phyloP scores from a whole-genome alignment of 2,329 filamentous ascomycete genomes.

The Colletotrichum tamarilloi region DNA sequence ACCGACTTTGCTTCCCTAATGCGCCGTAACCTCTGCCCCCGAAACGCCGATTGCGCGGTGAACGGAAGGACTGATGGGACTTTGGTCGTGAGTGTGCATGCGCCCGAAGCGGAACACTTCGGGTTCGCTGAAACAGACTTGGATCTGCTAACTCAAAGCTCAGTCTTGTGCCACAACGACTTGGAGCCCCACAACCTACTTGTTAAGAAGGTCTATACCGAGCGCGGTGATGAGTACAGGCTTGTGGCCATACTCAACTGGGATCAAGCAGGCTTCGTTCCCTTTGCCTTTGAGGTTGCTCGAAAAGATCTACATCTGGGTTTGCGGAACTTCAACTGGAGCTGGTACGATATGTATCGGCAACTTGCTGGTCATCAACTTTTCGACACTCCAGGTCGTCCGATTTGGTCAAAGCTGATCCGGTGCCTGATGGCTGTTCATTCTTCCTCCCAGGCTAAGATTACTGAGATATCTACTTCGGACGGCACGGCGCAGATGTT shows the following conservation, averaged over 20 bases:
- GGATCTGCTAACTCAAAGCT: neutral
- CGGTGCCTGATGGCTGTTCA: neutral
- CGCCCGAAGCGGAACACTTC: neutral
- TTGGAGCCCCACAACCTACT: conserved; percentile 22
- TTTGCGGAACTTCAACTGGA: neutral
- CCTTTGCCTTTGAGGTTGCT: conserved; percentile 1
- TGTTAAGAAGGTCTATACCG: neutral
- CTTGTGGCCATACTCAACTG: conserved; percentile 16
- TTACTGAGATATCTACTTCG: neutral
- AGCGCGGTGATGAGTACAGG: neutral
- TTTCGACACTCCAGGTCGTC: neutral
- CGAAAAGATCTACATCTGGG: conserved; percentile 5
- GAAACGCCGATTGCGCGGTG: neutral
- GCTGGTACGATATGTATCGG: conserved; percentile 19
- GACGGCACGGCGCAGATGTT: neutral
- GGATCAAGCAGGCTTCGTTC: conserved; percentile 13
- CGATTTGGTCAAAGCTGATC: neutral
- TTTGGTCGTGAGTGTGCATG: neutral
- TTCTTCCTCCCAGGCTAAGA: neutral
- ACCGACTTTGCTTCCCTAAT: neutral
- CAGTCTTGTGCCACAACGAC: conserved; percentile 22
- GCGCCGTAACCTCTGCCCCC: neutral
- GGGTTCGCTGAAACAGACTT: conserved; percentile 12
- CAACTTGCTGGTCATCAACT: neutral
- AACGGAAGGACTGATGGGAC: neutral